Conservation (phyloP, 768 basidiomycete genomes). For the Lactarius akahatsu region DNA sequence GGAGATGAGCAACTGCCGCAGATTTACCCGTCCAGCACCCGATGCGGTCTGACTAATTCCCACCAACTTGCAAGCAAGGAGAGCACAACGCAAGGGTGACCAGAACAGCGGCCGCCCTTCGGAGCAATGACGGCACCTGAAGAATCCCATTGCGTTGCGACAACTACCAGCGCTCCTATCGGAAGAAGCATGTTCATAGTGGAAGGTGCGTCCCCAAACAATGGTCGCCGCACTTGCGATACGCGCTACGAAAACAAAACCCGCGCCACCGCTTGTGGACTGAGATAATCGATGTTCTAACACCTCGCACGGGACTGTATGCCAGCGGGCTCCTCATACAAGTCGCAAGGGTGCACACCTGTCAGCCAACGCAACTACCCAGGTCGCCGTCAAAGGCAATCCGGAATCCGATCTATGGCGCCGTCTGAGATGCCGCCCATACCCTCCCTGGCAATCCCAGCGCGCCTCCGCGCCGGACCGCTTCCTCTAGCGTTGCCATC, state of each 20-base stretch:
- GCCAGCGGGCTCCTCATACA: background rate
- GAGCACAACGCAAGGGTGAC: background rate
- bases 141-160: background rate
- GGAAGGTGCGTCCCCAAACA: slow-evolving; percentile 2
- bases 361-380: slow-evolving; percentile 4
- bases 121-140: slow-evolving; percentile 4
- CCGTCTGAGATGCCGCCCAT: slow-evolving; percentile 40
- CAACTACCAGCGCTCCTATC: slow-evolving; percentile 11
- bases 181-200: slow-evolving; percentile 9
- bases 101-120: background rate
- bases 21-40: background rate
- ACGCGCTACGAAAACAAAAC: background rate
- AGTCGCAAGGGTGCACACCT: background rate
- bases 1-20: slow-evolving; percentile 6
- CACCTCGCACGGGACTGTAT: background rate
- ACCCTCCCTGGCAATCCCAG: slow-evolving; percentile 68
- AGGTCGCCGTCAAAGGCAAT: background rate
- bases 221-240: background rate
- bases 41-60: background rate
- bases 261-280: background rate
- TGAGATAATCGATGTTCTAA: background rate
- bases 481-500: slow-evolving; percentile 60
- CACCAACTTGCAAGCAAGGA: background rate
- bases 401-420: slow-evolving; percentile 7
- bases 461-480: slow-evolving; percentile 67